Base-by-base conservation (phyloP, 176 grass and related monocot species). In the Musa schizocarpa region DNA sequence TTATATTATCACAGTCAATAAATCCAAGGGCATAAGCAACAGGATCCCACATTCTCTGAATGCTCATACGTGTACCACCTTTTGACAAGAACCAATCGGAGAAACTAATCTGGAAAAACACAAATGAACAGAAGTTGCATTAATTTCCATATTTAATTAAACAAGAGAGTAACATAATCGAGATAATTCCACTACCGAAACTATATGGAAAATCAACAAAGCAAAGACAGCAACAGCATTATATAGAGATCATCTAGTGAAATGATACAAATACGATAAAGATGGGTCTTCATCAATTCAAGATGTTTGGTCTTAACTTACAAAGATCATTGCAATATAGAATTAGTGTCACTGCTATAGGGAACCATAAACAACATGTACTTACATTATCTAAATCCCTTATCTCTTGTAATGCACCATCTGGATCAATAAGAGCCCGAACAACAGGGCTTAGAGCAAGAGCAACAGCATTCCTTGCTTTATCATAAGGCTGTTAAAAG, bases 1-100 rank as follows among this genome's bases (percentile, higher is more conserved):
- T 98, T 64, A 98, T 98, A 86, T 98, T 98, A 81, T 98, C 94
- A 80, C 94, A 98, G 81, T 98, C 90, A 65, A 98, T 98, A 80
- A 98, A 98, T 78, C 94, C 94, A 74, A 98, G 77, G 79, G 94
- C 94, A 54, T 93, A 98, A 75, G 94, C 94, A 91, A 98, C 94
- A 61, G 94, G 94, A 88, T 98, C 94, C 94, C 94, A 98, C 88
- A 98, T 85, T 84, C 88, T 90, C 52, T 66, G 79, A 49, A 98
- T 98, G 80, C 94, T 98, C 71, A 71, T 77, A 17, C 94, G 86
- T 74, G 84, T 89, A 81, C 94, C 94, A 54, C 94, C 94, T 93
- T 87, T 98, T n/a, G 90, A 93, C 76, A 98, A 79, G 80, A 98
- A 98, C 94, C 94, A 98, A 84, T 93, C 84, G 70, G 77, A 85